A percentile compares a stretch with the other conserved stretches of the same genome.
Evolutionary conservation across 805 yeast genomes (phyloP).

Genomic region (Jamesozyma lodderae): DNA sequence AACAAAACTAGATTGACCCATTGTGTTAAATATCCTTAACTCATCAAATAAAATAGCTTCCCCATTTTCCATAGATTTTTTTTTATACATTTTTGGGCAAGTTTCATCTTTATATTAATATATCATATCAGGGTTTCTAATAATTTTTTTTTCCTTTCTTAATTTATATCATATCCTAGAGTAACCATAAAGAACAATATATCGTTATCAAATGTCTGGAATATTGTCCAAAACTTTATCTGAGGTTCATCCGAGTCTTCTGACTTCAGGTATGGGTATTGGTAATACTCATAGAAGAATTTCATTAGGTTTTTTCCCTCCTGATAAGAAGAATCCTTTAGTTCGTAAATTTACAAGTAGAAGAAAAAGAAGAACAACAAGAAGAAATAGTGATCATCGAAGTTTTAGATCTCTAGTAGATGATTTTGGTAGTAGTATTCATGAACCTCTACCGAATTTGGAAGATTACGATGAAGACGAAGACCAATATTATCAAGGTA

Average conservation of each 20-base stretch:
- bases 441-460: constrained; percentile 16
- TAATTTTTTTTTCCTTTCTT: no score
- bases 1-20: no score
- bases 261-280: constrained; percentile 36
- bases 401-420: constrained; percentile 35
- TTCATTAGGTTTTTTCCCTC: constrained; percentile 33
- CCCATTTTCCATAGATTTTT: no score
- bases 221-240: constrained; percentile 25
- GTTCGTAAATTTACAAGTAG: constrained; percentile 26
- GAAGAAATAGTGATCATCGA: constrained; percentile 27
- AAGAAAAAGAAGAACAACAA: constrained; percentile 23
- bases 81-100: no score
- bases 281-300: constrained; percentile 34
- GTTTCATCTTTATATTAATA: no score
- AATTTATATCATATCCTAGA: no score
- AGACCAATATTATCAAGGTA: constrained; percentile 7
- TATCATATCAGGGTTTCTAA: no score
- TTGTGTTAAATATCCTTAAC: no score
- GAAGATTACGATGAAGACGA: constrained; percentile 21
- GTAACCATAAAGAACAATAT: no score
- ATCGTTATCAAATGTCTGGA: constrained; percentile 22
- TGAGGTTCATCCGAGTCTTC: constrained; percentile 32
- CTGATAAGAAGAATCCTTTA: constrained; percentile 35
- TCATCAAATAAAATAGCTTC: no score
- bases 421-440: constrained; percentile 27